Conservation (phyloP, 1,139 yeast species). For the Pichia norvegensis region DNA sequence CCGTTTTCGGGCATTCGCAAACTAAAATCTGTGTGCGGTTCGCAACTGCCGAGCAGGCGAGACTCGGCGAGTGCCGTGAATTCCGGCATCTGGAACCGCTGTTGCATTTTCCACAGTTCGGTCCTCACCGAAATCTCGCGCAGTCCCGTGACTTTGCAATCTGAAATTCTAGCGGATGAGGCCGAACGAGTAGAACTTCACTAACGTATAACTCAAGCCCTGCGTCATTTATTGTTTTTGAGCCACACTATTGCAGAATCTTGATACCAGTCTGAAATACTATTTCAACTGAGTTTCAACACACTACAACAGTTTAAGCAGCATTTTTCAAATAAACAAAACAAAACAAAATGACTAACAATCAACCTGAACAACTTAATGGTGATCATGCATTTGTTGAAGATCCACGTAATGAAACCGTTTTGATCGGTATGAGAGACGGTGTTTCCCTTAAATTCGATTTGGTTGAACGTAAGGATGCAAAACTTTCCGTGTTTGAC, state of each 20-base stretch:
- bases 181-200: too few species aligned
- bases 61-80: too few species aligned
- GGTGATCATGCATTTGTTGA: slow-evolving; percentile 6
- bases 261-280: too few species aligned
- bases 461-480: slow-evolving; percentile 5
- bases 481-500: slow-evolving; percentile 8
- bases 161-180: not conserved
- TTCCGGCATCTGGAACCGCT: too few species aligned
- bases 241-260: not conserved
- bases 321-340: too few species aligned
- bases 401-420: slow-evolving; percentile 5
- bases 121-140: not conserved
- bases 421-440: slow-evolving; percentile 6
- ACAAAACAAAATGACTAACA: not conserved
- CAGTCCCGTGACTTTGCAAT: not conserved
- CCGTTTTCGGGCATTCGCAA: too few species aligned
- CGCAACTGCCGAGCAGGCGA: too few species aligned
- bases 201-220: too few species aligned
- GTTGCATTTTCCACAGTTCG: too few species aligned
- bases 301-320: too few species aligned
- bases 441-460: slow-evolving; percentile 5
- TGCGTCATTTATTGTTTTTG: not conserved
- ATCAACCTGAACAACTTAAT: not conserved
- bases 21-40: too few species aligned
- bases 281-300: too few species aligned